Base-by-base conservation (phyloP, 176 grass and related monocot species). In the Secale cereale region DNA sequence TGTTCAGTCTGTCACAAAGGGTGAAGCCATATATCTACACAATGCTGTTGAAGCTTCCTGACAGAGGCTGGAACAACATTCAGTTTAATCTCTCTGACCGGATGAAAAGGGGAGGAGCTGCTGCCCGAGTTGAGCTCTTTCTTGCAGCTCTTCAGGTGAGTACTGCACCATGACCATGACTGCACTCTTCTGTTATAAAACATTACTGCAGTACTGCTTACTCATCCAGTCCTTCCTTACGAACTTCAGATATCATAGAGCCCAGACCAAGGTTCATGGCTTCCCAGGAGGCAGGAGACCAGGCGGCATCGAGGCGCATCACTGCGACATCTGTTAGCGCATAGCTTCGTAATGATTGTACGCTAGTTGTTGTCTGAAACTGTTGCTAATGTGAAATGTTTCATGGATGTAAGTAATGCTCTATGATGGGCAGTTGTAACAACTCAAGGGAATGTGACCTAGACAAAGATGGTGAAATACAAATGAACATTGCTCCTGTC, bases 1-100 rank as follows among this genome's bases (percentile, higher is more conserved):
- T 36, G 33, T 70, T 28, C 83, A 94, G 97, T 92, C 93, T 68
- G 86, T 96, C 57, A 94, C 97, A 43, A 28, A 90, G 93, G 61
- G 91, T 98, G 40, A 92, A 98, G 80, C 97, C 93, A 45, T 98
- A 94, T 70, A 94, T 98, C 28, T 98, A 91, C 84, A 98, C 93
- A 59, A 95, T 98, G 93, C 88, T 88, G 1, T 40, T 95, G 75
- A 90, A 85, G 81, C 86, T 95, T n/a, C n/a, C n/a, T 52, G 91
- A 95, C 1, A 83, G 95, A 3, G 97, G 81, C 5, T 98, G 97
- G 93, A 98, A 98, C 86, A 91, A 94, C 82, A 89, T 98, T 66
- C 93, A 92, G 80, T 80, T 94, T 68, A 98, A 98, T 27, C 96
- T 95, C 0, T 73, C 86, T 63, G 91, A 98, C 69, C 71, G 95